These are phyloP conservation scores for Trichosphaerium sp. DNA, from an alignment of 78 protist species.

Conservation along the genomic window DNA sequence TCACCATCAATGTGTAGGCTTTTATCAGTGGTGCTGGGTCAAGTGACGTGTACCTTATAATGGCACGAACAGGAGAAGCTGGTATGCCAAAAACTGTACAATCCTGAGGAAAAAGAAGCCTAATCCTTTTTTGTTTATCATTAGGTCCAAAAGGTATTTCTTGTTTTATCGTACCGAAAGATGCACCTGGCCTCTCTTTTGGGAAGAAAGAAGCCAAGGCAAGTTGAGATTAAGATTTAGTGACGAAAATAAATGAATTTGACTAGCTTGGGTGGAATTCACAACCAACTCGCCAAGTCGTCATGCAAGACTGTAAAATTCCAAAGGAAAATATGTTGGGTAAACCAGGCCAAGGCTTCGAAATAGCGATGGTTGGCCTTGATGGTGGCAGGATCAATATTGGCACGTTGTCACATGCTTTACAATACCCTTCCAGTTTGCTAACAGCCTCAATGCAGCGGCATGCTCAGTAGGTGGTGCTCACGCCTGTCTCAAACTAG, in stretches of 20 bases:
- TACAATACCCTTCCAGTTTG: background rate
- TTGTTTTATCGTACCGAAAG: constrained; percentile 69
- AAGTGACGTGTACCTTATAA: constrained; percentile 70
- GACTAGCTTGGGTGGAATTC: constrained; percentile 47
- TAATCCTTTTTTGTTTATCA: background rate
- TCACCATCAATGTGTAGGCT: background rate
- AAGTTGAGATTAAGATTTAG: constrained; percentile 50
- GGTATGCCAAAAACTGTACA: constrained; percentile 2
- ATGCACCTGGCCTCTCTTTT: constrained; percentile 63
- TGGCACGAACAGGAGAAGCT: constrained; percentile 73
- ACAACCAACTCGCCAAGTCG: constrained; percentile 68
- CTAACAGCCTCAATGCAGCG: background rate
- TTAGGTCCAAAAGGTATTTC: constrained; percentile 66
- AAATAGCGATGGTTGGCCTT: constrained; percentile 86
- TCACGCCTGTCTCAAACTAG: constrained; percentile 33
- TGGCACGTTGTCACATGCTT: background rate
- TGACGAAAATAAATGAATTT: background rate
- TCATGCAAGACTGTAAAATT: constrained; percentile 63
- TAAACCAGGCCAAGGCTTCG: constrained; percentile 83
- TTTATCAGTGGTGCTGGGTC: constrained; percentile 87
- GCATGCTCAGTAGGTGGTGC: constrained; percentile 83
- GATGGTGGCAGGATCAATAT: constrained; percentile 85
- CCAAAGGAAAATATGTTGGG: constrained; percentile 70
- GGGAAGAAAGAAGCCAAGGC: constrained; percentile 74
- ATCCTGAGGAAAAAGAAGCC: background rate